phyloP scores from a whole-genome alignment of 2,329 filamentous ascomycete genomes.

The Beauveria sp. region DNA sequence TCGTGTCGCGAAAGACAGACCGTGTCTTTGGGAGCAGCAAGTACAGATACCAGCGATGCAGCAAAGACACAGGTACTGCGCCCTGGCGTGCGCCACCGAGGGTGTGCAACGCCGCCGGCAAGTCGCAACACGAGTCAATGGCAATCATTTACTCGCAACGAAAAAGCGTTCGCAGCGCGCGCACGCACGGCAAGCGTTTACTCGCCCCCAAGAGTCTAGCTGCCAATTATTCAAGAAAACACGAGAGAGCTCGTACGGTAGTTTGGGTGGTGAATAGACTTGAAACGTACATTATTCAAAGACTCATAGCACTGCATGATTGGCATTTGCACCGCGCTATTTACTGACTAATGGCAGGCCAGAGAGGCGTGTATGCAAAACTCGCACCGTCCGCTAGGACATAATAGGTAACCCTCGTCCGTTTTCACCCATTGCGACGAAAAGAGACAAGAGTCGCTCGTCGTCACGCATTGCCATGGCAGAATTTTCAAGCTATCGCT shows the following conservation, averaged over 20 bases:
- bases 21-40: not conserved
- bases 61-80: not conserved
- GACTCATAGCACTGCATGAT: not conserved
- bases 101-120: not conserved
- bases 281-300: not conserved
- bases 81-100: not conserved
- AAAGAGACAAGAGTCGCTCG: not conserved
- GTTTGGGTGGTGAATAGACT: not conserved
- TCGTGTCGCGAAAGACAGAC: too few species aligned
- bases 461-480: not conserved
- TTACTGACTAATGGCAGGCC: slow-evolving; percentile 7
- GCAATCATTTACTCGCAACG: not conserved
- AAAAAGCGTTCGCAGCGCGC: not conserved
- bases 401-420: slow-evolving; percentile 4
- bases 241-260: not conserved
- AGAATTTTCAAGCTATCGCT: not conserved
- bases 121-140: not conserved
- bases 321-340: not conserved
- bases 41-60: not conserved
- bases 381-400: slow-evolving; percentile 6
- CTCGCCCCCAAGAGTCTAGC: too few species aligned
- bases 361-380: not conserved
- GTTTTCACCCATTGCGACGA: not conserved
- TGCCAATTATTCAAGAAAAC: not conserved
- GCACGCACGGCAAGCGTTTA: not conserved